phyloP scores from a whole-genome alignment of 164 flowering plant species.

The Paratinospora sagittata region DNA sequence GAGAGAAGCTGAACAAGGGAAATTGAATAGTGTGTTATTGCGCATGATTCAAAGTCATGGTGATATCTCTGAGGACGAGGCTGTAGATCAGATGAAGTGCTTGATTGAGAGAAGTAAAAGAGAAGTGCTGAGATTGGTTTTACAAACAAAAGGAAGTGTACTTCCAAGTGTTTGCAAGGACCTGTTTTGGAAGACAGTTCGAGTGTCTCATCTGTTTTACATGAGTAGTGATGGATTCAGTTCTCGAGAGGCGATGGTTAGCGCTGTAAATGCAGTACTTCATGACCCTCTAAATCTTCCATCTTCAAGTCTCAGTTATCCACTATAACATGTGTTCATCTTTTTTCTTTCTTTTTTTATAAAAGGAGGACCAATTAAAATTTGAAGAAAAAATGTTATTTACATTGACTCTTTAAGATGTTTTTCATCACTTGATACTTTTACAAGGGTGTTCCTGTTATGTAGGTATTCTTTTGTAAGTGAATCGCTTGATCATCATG shows the following conservation, averaged over 20 bases:
- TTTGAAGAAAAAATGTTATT: too few relatives aligned
- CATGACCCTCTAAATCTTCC: constrained; percentile 20
- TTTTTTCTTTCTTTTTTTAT: background rate
- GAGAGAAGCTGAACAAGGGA: constrained; percentile 46
- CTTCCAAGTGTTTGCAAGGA: constrained; percentile 79
- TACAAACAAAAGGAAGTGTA: constrained; percentile 42
- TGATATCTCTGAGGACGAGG: constrained; percentile 38
- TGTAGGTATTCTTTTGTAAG: too few relatives aligned
- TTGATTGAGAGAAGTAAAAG: constrained; percentile 31
- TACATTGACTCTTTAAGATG: too few relatives aligned
- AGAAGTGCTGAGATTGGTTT: constrained; percentile 54
- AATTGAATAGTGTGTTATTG: constrained; percentile 58
- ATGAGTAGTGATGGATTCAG: constrained; percentile 65
- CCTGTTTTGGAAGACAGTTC: constrained; percentile 73
- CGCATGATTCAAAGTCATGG: constrained; percentile 31
- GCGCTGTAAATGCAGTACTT: constrained; percentile 39
- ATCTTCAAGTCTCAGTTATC: background rate
- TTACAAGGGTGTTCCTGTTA: too few relatives aligned
- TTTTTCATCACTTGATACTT: too few relatives aligned
- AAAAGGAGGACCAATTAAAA: too few relatives aligned
- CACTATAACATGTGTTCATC: background rate
- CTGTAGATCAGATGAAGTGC: constrained; percentile 27
- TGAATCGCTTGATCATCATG: too few relatives aligned
- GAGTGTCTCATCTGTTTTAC: constrained; percentile 62
- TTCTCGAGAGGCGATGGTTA: constrained; percentile 36